Evolutionary conservation across 495 filamentous ascomycete genomes (phyloP), one percentile per base, ranked within the genome.

Genomic region (Articulospora tetracladia): DNA sequence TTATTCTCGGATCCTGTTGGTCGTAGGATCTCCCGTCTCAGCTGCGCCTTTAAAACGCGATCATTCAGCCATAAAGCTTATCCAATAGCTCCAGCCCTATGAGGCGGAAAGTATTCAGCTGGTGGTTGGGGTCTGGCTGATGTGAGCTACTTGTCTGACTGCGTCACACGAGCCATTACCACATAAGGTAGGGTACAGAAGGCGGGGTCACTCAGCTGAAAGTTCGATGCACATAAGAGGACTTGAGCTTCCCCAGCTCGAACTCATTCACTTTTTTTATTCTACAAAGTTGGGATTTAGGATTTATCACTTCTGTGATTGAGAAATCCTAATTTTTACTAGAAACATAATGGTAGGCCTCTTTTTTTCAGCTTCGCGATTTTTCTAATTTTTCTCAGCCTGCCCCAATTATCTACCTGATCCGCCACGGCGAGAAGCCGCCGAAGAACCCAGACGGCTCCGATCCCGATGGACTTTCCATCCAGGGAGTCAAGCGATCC

Each of bases 351-450:
- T 44, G 39, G 39, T 44, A 11, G 3, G 39, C n/a, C 4, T 44
- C n/a, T 19, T 17, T n/a, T 19, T 3, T 44, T 7, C 39, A 3
- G 10, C 15, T 44, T 3, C 39, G 8, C 4, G 15, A 12, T 7
- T 15, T 44, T 7, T 17, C n/a, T 11, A 44, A 7, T 17, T 44
- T 17, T 44, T 44, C 39, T 15, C 3, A 44, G 17, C 39, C 47
- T 11, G 6, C 39, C 2, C 62, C 62, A 32, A 72, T 66, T 28
- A 67, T 84, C 27, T 84, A 83, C 62, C 63, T 84, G 4, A 84
- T 84, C 67, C 79, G 82, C 8, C 82, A 84, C 62, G 82, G 81
- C 61, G 82, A 84, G 65, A 84, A 84, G 69, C 82, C 80, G 13
- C 51, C 66, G 13, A 68, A 70, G 46, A 24, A 55, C 34, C 47